phyloP scores from a whole-genome alignment of 805 yeast species.

The Saturnispora serradocipensis region DNA sequence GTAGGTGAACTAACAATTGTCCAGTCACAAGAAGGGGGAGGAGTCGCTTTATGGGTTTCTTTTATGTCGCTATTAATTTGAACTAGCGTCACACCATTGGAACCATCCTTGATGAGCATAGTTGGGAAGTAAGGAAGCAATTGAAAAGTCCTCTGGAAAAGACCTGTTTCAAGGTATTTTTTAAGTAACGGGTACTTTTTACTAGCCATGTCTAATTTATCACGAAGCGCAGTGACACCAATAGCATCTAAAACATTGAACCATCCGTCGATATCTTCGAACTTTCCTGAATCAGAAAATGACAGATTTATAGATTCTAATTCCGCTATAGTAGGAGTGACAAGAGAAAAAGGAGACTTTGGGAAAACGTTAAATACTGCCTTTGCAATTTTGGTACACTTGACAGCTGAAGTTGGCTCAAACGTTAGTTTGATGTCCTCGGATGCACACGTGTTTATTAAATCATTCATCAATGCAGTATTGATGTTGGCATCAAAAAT shows the following conservation, averaged over 20 bases:
- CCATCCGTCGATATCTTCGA: conserved; percentile 57
- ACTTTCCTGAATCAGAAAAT: conserved; percentile 32
- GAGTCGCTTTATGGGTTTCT: conserved; percentile 17
- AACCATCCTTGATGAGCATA: conserved; percentile 58
- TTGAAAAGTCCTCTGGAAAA: conserved; percentile 58
- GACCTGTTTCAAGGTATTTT: conserved; percentile 32
- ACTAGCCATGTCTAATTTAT: conserved; percentile 32
- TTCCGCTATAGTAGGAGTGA: conserved; percentile 67
- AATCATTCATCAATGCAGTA: conserved; percentile 28
- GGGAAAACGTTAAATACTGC: conserved; percentile 39
- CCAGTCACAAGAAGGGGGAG: conserved; percentile 8
- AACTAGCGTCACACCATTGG: conserved; percentile 47
- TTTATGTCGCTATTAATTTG: conserved; percentile 25
- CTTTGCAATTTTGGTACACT: conserved; percentile 41
- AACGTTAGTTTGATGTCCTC: conserved; percentile 33
- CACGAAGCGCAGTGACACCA: conserved; percentile 41
- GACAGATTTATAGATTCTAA: conserved; percentile 44
- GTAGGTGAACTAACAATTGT: conserved; percentile 13
- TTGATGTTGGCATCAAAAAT: conserved; percentile 66
- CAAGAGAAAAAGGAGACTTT: conserved; percentile 33
- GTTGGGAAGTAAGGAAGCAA: conserved; percentile 67
- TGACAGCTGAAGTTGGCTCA: conserved; percentile 73
- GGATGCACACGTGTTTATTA: conserved; percentile 23
- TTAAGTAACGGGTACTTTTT: conserved; percentile 20
- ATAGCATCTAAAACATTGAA: conserved; percentile 61